phyloP scores from a whole-genome alignment of 306 rosid species.

The Acacia crassicarpa region DNA sequence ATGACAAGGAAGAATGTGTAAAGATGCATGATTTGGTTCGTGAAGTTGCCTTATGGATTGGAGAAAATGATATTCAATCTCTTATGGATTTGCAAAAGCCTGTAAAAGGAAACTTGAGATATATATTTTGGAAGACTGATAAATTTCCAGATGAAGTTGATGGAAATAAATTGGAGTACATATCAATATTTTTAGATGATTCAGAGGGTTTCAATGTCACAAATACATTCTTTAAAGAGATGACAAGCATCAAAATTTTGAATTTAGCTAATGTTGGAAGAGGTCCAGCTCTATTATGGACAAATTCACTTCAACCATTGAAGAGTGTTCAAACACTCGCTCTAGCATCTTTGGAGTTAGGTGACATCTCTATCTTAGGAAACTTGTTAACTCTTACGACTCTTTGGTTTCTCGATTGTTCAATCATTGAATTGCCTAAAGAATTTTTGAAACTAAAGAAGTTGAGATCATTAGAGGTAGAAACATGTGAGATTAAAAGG shows the following conservation, averaged over 20 bases:
- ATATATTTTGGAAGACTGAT: neutral
- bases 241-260: constrained; percentile 20
- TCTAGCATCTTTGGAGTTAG: fast-evolving
- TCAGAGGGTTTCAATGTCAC: neutral
- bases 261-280: neutral
- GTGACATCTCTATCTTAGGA: constrained; percentile 9
- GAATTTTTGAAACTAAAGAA: neutral
- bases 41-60: neutral
- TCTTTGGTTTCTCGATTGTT: neutral
- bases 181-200: neutral
- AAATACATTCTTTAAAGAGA: neutral
- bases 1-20: neutral
- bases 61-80: neutral
- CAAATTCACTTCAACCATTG: neutral
- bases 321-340: neutral
- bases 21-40: constrained; percentile 38
- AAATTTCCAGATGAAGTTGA: neutral
- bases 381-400: constrained; percentile 3
- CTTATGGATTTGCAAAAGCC: neutral
- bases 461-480: constrained; percentile 23
- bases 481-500: neutral
- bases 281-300: neutral
- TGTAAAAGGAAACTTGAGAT: neutral
- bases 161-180: constrained; percentile 11
- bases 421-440: constrained; percentile 23